phyloP scores from a whole-genome alignment of 176 grass and related monocot species.

The Oryza punctata region DNA sequence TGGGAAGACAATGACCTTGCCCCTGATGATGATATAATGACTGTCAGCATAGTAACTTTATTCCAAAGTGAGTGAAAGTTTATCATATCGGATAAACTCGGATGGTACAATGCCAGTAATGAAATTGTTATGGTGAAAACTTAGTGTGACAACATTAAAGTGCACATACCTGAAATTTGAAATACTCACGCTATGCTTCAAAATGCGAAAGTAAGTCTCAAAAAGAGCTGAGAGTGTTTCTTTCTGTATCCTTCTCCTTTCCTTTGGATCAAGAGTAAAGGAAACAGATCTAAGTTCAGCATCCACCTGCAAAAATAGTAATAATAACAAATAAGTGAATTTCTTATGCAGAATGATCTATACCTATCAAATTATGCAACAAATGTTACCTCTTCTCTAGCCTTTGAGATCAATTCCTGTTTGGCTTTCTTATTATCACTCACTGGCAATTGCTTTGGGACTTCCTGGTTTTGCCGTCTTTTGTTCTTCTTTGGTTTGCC shows the following conservation, averaged over 20 bases:
- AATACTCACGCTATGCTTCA: slow-evolving; percentile 67
- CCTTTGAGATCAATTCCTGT: slow-evolving; percentile 70
- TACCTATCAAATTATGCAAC: slow-evolving; percentile 2
- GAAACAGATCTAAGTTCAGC: slow-evolving; percentile 84
- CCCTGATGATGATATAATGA: slow-evolving; percentile 49
- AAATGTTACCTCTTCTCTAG: slow-evolving; percentile 78
- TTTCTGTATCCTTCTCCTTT: slow-evolving; percentile 73
- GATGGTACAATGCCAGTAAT: slow-evolving; percentile 15
- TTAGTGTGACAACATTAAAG: slow-evolving; percentile 15
- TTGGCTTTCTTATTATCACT: slow-evolving; percentile 80
- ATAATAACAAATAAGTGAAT: slow-evolving; percentile 1
- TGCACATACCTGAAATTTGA: slow-evolving; percentile 60
- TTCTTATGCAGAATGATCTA: slow-evolving; percentile 9
- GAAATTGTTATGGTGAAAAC: not conserved
- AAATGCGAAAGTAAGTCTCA: slow-evolving; percentile 84
- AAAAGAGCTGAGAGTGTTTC: slow-evolving; percentile 88
- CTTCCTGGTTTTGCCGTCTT: slow-evolving; percentile 54
- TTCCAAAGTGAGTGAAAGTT: slow-evolving; percentile 25
- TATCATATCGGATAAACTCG: slow-evolving; percentile 11
- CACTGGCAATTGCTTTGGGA: slow-evolving; percentile 51
- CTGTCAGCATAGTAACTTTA: slow-evolving; percentile 15
- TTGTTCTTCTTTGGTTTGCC: slow-evolving; percentile 71
- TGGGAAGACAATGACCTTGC: slow-evolving; percentile 24
- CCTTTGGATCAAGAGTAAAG: slow-evolving; percentile 68
- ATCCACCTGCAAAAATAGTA: slow-evolving; percentile 63